These are phyloP conservation scores for Beauveria sp. DNA, from an alignment of 2,329 filamentous ascomycete species.

Conservation along the genomic window DNA sequence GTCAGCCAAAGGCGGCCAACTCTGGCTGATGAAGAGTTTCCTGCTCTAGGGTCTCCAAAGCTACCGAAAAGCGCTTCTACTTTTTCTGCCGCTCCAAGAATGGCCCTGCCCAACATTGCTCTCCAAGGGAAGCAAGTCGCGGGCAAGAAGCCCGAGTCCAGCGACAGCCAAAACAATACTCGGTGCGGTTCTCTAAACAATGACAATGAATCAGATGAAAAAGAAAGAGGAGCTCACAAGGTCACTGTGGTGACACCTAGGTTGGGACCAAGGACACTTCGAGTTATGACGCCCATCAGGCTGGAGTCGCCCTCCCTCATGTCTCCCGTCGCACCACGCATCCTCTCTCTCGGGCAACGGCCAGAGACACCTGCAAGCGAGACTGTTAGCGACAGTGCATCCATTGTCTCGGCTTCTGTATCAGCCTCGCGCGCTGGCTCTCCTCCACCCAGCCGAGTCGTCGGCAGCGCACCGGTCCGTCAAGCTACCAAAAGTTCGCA, in stretches of 20 bases:
- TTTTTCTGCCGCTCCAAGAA: slow-evolving; percentile 26
- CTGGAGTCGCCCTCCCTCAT: slow-evolving; percentile 43
- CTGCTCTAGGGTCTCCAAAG: slow-evolving; percentile 45
- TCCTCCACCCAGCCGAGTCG: slow-evolving; percentile 57
- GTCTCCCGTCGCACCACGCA: slow-evolving; percentile 25
- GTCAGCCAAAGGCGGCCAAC: slow-evolving; percentile 26
- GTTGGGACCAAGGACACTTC: slow-evolving; percentile 55
- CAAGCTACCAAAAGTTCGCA: slow-evolving; percentile 70
- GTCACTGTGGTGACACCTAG: slow-evolving; percentile 43
- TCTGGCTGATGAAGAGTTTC: slow-evolving; percentile 51
- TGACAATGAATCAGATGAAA: slow-evolving; percentile 14
- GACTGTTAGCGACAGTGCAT: slow-evolving; percentile 68
- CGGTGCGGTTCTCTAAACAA: slow-evolving; percentile 13
- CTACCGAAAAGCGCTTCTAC: slow-evolving; percentile 25
- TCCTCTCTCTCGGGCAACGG: slow-evolving; percentile 32
- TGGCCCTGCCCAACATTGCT: slow-evolving; percentile 22
- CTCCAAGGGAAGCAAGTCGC: slow-evolving; percentile 24
- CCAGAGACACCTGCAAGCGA: slow-evolving; percentile 72
- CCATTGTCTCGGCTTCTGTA: slow-evolving; percentile 62
- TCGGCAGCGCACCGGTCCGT: slow-evolving; percentile 62
- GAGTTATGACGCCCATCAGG: slow-evolving; percentile 62
- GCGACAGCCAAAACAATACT: slow-evolving; percentile 12
- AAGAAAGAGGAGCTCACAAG: slow-evolving; percentile 28
- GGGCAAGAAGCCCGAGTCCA: slow-evolving; percentile 24
- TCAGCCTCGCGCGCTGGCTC: slow-evolving; percentile 63